Evolutionary conservation across 441 rosid genomes (phyloP), one percentile per base, ranked within the genome.

Genomic region (Adansonia madagascariensis): DNA sequence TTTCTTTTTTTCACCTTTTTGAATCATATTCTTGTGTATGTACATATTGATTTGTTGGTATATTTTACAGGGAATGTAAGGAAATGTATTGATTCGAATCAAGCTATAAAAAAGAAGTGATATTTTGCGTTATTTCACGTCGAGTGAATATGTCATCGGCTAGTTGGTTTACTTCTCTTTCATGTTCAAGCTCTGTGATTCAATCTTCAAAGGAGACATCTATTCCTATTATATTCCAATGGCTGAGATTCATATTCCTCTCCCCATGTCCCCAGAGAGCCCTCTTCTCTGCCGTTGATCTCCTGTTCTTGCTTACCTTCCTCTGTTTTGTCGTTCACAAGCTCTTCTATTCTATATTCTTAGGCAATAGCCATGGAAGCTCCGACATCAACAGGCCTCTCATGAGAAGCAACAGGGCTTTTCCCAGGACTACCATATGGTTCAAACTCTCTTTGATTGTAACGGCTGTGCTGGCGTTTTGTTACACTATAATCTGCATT

Each of bases 251-350:
- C 87, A 69, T 91, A 52, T 80, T 89, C 79, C 90, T 94, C 46
- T 89, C 90, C n/a, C 96, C 97, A 5, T 92, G 97, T 62, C 91
- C 97, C 47, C 98, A 94, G 49, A 83, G 98, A 78, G 88, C 82
- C 73, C 82, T 94, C 62, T 78, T 84, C 6, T 80, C 93, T 52
- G 78, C 89, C 12, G 71, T 88, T 47, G 90, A 94, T 73, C 70
- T 84, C 20, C 6, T 91, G 57, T 88, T 94, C 81, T 79, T 92
- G 80, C 71, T 91, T 59, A 67, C 82, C 75, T 87, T 93, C 78
- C 0, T 83, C 8, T 73, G 80, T 39, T 87, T 94, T 66, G 82
- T 90, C 1, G 43, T 86, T 75, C 89, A 75, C 18, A 93, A 87
- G 89, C 88, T 93, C 60, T 80, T 31, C 35, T 31, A 67, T 72